phyloP scores from a whole-genome alignment of 257 asterid species.

The Echium plantagineum region DNA sequence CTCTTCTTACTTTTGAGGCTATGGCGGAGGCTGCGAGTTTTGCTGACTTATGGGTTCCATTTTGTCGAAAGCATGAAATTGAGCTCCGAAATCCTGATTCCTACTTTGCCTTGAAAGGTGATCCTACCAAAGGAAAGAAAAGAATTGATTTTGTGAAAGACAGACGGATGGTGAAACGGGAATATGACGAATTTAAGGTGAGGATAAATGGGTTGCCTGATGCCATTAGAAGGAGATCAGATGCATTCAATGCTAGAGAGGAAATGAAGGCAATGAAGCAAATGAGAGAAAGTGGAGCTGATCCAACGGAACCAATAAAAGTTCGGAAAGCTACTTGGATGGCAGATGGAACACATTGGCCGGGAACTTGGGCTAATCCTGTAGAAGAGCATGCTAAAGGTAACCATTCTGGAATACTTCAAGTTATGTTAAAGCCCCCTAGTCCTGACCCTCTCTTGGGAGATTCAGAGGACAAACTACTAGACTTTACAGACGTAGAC shows the following conservation, averaged over 20 bases:
- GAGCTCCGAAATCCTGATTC: slow-evolving; percentile 35
- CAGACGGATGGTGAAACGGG: slow-evolving; percentile 26
- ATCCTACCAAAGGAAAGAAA: slow-evolving; percentile 30
- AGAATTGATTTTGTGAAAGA: slow-evolving; percentile 32
- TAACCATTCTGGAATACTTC: slow-evolving; percentile 32
- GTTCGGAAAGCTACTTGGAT: slow-evolving; percentile 34
- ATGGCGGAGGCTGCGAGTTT: slow-evolving; percentile 37
- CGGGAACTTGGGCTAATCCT: slow-evolving; percentile 23
- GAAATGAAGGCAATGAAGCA: slow-evolving; percentile 33
- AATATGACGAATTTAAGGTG: slow-evolving; percentile 34
- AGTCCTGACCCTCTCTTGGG: slow-evolving; percentile 26
- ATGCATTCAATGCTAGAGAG: slow-evolving; percentile 30
- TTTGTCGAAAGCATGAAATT: slow-evolving; percentile 28
- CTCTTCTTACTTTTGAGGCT: slow-evolving; percentile 34
- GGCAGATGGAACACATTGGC: slow-evolving; percentile 44
- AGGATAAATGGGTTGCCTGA: slow-evolving; percentile 27
- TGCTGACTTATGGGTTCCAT: slow-evolving; percentile 32
- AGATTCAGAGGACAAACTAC: slow-evolving; percentile 13
- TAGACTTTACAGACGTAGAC: slow-evolving; percentile 26
- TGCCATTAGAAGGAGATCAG: slow-evolving; percentile 29
- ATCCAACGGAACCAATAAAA: slow-evolving; percentile 21
- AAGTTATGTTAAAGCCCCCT: slow-evolving; percentile 38
- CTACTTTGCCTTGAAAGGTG: slow-evolving; percentile 21
- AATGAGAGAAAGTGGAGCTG: slow-evolving; percentile 24
- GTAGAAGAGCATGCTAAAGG: slow-evolving; percentile 26